A percentile compares a stretch with the other conserved stretches of the same genome.
Evolutionary conservation across 1,284 basidiomycete genomes (phyloP).

Genomic region (Cerrena zonata): DNA sequence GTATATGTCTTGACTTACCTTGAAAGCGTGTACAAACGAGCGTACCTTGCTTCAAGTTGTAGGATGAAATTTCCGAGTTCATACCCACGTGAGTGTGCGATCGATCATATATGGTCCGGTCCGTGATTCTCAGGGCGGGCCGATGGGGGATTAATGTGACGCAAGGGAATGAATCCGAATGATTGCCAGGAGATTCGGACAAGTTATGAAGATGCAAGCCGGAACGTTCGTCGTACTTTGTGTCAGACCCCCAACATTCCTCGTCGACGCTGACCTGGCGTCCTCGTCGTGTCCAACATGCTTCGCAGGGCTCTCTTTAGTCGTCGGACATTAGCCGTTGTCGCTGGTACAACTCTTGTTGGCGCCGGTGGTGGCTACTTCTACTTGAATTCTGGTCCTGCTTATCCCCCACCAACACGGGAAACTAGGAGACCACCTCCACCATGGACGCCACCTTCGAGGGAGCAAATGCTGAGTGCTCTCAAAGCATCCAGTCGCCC

Average conservation of each 20-base stretch:
- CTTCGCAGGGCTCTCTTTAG: constrained; percentile 46
- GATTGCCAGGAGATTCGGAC: no score
- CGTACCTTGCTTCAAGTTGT: no score
- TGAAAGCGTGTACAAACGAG: no score
- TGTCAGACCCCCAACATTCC: neutral
- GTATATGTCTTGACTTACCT: no score
- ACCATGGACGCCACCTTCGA: constrained; percentile 69
- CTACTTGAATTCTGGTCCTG: constrained; percentile 65
- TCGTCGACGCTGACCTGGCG: neutral
- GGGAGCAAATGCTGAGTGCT: constrained; percentile 56
- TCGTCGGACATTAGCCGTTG: constrained; percentile 46
- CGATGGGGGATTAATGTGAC: no score
- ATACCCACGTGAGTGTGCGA: no score
- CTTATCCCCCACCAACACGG: constrained; percentile 56
- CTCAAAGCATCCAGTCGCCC: constrained; percentile 42
- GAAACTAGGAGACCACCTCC: constrained; percentile 62
- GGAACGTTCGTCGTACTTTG: neutral
- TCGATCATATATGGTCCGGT: no score
- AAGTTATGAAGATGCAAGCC: no score
- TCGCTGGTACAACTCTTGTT: constrained; percentile 45
- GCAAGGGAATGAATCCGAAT: no score
- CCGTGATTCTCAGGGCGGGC: no score
- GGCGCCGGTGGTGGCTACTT: constrained; percentile 58
- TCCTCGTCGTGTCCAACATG: constrained; percentile 14
- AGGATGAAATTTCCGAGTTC: no score